A percentile compares a stretch with the other conserved stretches of the same genome.
Conservation (phyloP, 2,329 filamentous ascomycete species). For the Fusarium nygamai region DNA sequence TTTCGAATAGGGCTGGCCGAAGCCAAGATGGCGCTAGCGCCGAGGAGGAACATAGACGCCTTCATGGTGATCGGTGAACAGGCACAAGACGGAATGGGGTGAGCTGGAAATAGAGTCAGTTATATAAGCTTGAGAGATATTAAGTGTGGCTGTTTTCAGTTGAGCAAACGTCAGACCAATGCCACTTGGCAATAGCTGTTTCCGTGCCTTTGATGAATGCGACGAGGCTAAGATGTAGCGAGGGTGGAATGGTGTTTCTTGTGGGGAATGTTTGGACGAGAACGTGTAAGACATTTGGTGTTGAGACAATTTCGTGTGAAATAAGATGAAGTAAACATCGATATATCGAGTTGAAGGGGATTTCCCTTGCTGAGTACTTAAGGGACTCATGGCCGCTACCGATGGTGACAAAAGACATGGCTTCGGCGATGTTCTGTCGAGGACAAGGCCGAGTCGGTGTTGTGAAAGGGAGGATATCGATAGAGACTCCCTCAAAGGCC, state of each 20-base stretch:
- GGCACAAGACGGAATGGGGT: slow-evolving; percentile 14
- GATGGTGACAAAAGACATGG: background rate
- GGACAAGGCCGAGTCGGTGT: slow-evolving; percentile 8
- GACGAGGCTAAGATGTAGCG: slow-evolving; percentile 23
- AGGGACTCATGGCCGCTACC: slow-evolving; percentile 4
- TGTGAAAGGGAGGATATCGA: slow-evolving; percentile 28
- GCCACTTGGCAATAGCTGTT: slow-evolving; percentile 34
- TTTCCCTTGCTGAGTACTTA: background rate
- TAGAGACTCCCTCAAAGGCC: slow-evolving; percentile 18
- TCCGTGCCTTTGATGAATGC: slow-evolving; percentile 29
- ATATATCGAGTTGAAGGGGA: background rate
- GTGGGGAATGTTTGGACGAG: slow-evolving; percentile 33
- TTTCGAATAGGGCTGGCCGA: slow-evolving; percentile 52
- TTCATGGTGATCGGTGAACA: slow-evolving; percentile 57
- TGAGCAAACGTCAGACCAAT: slow-evolving; percentile 18
- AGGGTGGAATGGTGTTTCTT: slow-evolving; percentile 36
- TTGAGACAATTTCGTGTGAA: slow-evolving; percentile 21
- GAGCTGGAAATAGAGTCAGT: slow-evolving; percentile 37
- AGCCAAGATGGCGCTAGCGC: slow-evolving; percentile 58
- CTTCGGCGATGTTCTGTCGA: slow-evolving; percentile 5
- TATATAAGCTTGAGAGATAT: slow-evolving; percentile 27
- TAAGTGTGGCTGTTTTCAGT: slow-evolving; percentile 31
- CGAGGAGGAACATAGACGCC: slow-evolving; percentile 57
- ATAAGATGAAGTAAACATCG: slow-evolving; percentile 7
- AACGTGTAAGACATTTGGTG: slow-evolving; percentile 38